phyloP scores from a whole-genome alignment of 768 basidiomycete species.

The Kwoniella sp. region DNA sequence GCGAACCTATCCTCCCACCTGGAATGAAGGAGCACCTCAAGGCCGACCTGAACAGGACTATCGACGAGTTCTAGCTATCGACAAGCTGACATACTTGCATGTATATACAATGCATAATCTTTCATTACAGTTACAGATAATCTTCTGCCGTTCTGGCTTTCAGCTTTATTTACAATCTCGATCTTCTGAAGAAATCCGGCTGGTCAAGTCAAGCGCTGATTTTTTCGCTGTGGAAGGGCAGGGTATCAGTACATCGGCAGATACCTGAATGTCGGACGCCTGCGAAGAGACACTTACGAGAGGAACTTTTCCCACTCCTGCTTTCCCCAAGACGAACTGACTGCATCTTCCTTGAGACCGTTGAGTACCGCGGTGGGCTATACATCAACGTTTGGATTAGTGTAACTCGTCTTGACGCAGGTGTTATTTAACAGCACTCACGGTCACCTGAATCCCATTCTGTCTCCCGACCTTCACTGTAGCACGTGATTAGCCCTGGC shows the following conservation, averaged over 20 bases:
- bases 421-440: constrained; percentile 61
- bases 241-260: too few relatives aligned
- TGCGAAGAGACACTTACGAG: constrained; percentile 52
- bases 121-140: not conserved
- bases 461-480: constrained; percentile 87
- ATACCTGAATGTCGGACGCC: too few relatives aligned
- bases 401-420: too few relatives aligned
- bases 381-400: constrained; percentile 59
- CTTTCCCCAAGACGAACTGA: constrained; percentile 80
- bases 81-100: too few relatives aligned
- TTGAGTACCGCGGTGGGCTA: constrained; percentile 59
- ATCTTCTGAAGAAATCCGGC: not conserved
- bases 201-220: constrained; percentile 3
- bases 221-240: constrained; percentile 24
- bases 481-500: too few relatives aligned
- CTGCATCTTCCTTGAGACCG: constrained; percentile 63
- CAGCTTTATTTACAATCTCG: not conserved
- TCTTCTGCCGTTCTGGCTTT: not conserved
- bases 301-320: constrained; percentile 80
- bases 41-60: constrained; percentile 81
- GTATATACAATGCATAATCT: not conserved
- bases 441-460: constrained; percentile 89
- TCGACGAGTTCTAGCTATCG: constrained; percentile 62
- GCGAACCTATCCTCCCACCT: constrained; percentile 75
- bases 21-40: constrained; percentile 86